Evolutionary conservation across 2,329 filamentous ascomycete genomes (phyloP).

Genomic region (Ophiostoma montium): DNA sequence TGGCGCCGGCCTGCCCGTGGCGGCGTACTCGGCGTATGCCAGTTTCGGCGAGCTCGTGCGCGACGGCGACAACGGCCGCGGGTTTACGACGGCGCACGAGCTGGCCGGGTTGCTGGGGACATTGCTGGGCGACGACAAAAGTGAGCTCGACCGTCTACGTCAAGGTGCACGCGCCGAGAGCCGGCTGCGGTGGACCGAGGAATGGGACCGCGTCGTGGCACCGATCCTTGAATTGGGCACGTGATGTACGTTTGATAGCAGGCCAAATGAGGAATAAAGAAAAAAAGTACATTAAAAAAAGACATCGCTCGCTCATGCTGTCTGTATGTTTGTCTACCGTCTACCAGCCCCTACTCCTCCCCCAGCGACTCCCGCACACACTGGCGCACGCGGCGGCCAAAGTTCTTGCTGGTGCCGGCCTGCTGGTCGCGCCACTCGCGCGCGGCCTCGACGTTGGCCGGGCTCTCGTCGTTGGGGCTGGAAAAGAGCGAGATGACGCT

Average conservation of each 20-base stretch:
- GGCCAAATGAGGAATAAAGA: too few relatives aligned
- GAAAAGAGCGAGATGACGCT: constrained; percentile 86
- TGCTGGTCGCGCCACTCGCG: constrained; percentile 71
- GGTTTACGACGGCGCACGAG: constrained; percentile 60
- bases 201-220: constrained; percentile 78
- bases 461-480: constrained; percentile 87
- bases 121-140: constrained; percentile 37
- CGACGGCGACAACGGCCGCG: constrained; percentile 73
- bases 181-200: constrained; percentile 69
- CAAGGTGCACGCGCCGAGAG: constrained; percentile 61
- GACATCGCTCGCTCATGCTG: background rate
- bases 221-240: constrained; percentile 45
- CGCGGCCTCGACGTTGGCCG: constrained; percentile 89
- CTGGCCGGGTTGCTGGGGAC: constrained; percentile 48
- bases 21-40: constrained; percentile 72
- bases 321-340: background rate
- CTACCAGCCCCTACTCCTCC: constrained; percentile 32
- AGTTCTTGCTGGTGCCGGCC: constrained; percentile 49
- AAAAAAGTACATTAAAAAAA: background rate
- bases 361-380: constrained; percentile 73
- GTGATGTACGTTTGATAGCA: too few relatives aligned
- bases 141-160: constrained; percentile 28
- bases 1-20: constrained; percentile 79
- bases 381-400: constrained; percentile 61
- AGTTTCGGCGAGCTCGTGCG: constrained; percentile 85